phyloP scores from a whole-genome alignment of 2,329 filamentous ascomycete genomes.

The Zymoseptoria passerinii region DNA sequence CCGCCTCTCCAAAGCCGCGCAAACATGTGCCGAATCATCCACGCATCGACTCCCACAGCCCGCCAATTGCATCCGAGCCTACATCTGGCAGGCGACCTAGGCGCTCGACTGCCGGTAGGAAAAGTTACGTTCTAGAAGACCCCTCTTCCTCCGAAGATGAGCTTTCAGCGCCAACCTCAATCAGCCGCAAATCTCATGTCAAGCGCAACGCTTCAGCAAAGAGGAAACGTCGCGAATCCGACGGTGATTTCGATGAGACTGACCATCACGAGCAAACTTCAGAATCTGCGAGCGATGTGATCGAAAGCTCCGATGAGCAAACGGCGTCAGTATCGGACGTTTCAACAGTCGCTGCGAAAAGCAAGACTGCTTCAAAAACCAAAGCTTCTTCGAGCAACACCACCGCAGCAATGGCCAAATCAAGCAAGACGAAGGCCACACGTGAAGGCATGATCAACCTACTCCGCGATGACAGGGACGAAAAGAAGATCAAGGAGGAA shows the following conservation, averaged over 20 bases:
- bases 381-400: background rate
- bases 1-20: background rate
- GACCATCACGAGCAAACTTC: background rate
- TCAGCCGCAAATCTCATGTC: background rate
- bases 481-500: slow-evolving; percentile 1
- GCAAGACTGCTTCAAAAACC: background rate
- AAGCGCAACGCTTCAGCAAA: background rate
- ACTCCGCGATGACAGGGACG: background rate
- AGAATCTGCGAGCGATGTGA: background rate
- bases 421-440: background rate
- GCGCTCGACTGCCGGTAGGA: background rate
- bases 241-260: background rate
- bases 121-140: background rate
- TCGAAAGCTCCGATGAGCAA: background rate
- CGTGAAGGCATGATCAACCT: background rate
- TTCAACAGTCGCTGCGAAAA: background rate
- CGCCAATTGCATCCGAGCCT: background rate
- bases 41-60: background rate
- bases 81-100: background rate
- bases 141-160: background rate
- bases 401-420: background rate
- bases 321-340: background rate
- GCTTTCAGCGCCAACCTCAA: background rate
- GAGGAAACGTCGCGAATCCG: background rate
- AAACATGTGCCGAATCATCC: background rate